These are phyloP conservation scores for Pythium sukuiense DNA, from an alignment of 352 stramenopile species.

Conservation along the genomic window DNA sequence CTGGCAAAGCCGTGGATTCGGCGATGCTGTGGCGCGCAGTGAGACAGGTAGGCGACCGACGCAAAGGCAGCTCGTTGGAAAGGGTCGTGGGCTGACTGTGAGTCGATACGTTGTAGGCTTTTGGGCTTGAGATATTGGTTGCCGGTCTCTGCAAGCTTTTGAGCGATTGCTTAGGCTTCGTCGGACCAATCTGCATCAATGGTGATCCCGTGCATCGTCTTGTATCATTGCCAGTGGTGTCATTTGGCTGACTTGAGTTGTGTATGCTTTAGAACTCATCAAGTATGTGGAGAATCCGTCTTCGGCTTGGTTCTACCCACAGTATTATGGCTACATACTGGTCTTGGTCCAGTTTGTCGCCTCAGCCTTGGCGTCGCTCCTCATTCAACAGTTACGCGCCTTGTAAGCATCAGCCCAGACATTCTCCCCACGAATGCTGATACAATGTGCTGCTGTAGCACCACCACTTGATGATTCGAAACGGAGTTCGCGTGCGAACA, in stretches of 20 bases:
- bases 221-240: neutral
- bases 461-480: constrained; percentile 59
- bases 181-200: constrained; percentile 76
- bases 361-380: constrained; percentile 50
- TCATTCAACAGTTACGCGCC: constrained; percentile 46
- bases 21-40: constrained; percentile 44
- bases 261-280: constrained; percentile 37
- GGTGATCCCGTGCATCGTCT: constrained; percentile 18
- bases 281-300: constrained; percentile 65
- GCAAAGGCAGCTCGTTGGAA: neutral
- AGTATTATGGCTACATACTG: constrained; percentile 59
- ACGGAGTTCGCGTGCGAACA: constrained; percentile 61
- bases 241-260: neutral
- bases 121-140: constrained; percentile 88
- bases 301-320: constrained; percentile 37
- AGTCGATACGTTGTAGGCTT: constrained; percentile 38
- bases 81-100: neutral
- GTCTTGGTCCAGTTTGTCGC: constrained; percentile 44
- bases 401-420: neutral
- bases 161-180: constrained; percentile 91
- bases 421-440: neutral
- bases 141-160: constrained; percentile 89
- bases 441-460: constrained; percentile 26
- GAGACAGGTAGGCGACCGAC: constrained; percentile 22
- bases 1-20: constrained; percentile 14